Conservation (phyloP, 257 asterid species). For the Penstemon barbatus region DNA sequence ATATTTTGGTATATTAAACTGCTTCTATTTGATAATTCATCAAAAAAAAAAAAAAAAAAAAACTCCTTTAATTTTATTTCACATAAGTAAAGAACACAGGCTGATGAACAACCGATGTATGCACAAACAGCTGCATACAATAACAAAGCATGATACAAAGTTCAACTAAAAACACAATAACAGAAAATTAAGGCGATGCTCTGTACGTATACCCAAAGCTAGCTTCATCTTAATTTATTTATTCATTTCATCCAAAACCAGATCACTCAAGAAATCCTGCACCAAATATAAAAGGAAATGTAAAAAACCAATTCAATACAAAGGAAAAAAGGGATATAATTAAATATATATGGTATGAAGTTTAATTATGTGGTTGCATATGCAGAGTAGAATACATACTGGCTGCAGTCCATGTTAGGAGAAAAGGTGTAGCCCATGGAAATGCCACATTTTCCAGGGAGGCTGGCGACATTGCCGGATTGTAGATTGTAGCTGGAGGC, state of each 20-base stretch:
- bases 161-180: not conserved
- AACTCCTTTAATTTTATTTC: constrained; percentile 24
- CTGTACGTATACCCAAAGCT: not conserved
- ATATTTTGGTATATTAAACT: too few species aligned
- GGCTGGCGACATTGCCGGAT: constrained; percentile 47
- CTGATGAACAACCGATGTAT: constrained; percentile 7
- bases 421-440: constrained; percentile 32
- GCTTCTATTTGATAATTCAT: too few species aligned
- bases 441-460: constrained; percentile 58
- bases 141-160: not conserved
- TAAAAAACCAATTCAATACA: too few species aligned
- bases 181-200: constrained; percentile 2
- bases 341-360: too few species aligned
- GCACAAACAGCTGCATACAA: not conserved
- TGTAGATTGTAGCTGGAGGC: constrained; percentile 39
- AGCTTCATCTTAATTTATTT: constrained; percentile 16
- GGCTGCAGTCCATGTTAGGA: constrained; percentile 48
- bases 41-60: not conserved
- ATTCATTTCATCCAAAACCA: not conserved
- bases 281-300: not conserved
- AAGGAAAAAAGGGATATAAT: not conserved
- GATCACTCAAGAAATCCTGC: constrained; percentile 43
- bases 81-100: not conserved
- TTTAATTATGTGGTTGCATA: not conserved
- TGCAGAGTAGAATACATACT: constrained; percentile 29